Conservation (phyloP, 257 asterid genomes). For the Knoxia roxburghii region DNA sequence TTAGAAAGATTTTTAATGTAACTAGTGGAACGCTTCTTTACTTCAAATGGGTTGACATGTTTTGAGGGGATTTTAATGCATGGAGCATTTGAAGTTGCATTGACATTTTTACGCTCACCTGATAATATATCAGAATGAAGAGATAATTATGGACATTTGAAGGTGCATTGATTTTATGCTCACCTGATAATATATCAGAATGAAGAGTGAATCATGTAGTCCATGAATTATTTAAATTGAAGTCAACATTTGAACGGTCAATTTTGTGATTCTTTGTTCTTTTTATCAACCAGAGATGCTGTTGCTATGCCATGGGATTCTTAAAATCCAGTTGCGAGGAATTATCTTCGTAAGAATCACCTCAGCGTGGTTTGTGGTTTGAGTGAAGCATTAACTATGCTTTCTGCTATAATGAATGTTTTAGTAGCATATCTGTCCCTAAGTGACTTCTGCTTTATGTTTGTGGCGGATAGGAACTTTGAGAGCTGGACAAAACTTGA, state of each 20-base stretch:
- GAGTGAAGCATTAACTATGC: not conserved
- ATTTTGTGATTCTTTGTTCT: no score
- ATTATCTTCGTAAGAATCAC: not conserved
- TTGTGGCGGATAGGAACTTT: not conserved
- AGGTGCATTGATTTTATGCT: no score
- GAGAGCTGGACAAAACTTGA: not conserved
- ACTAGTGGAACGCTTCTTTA: not conserved
- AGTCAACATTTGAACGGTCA: not conserved
- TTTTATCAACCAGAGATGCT: no score
- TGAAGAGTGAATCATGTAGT: not conserved
- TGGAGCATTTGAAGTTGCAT: no score
- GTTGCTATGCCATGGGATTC: not conserved
- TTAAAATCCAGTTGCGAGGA: not conserved
- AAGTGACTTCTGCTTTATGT: not conserved
- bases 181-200: not conserved
- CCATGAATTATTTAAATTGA: not conserved
- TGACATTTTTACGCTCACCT: not conserved
- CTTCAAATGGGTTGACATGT: not conserved
- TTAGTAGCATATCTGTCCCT: not conserved
- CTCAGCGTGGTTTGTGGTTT: not conserved
- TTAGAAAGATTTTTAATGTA: not conserved
- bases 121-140: not conserved
- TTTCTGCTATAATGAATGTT: not conserved
- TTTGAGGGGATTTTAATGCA: not conserved
- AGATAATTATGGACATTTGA: not conserved